Evolutionary conservation across 2,329 filamentous ascomycete genomes (phyloP).

Genomic region (Stemphylium beticola): DNA sequence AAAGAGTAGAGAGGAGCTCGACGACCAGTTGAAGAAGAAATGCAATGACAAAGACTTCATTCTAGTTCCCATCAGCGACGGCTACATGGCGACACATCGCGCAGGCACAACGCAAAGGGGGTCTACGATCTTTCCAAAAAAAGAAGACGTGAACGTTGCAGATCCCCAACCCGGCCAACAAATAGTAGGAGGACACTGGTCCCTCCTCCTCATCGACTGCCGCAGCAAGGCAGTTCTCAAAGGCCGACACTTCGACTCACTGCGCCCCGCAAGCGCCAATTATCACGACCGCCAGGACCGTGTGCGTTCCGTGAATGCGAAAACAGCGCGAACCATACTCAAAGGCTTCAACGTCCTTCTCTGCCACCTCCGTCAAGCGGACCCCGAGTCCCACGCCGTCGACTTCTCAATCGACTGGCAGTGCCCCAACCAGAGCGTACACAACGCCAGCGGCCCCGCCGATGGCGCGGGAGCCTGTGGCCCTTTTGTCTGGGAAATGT

Average conservation of each 20-base stretch:
- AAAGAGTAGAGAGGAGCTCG: background rate
- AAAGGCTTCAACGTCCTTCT: no score
- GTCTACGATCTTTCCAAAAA: background rate
- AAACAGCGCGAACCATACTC: background rate
- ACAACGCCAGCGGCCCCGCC: no score
- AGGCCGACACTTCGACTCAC: background rate
- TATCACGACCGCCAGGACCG: background rate
- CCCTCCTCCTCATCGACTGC: background rate
- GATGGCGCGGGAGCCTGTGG: background rate
- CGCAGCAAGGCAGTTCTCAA: background rate
- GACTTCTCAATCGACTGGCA: background rate
- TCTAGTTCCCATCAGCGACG: background rate
- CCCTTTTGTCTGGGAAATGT: background rate
- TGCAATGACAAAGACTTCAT: background rate
- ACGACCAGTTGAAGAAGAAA: background rate
- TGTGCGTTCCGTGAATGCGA: background rate
- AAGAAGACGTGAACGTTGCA: background rate
- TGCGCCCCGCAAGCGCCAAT: background rate
- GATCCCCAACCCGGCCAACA: background rate
- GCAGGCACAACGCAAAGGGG: no score
- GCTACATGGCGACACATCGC: background rate
- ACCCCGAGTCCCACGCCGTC: background rate
- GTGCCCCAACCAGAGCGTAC: background rate
- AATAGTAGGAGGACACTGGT: background rate
- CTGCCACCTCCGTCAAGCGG: background rate